These are phyloP conservation scores for Plasmodium vivax DNA, from an alignment of 169 alveolate genomes.

Conservation along the genomic window DNA sequence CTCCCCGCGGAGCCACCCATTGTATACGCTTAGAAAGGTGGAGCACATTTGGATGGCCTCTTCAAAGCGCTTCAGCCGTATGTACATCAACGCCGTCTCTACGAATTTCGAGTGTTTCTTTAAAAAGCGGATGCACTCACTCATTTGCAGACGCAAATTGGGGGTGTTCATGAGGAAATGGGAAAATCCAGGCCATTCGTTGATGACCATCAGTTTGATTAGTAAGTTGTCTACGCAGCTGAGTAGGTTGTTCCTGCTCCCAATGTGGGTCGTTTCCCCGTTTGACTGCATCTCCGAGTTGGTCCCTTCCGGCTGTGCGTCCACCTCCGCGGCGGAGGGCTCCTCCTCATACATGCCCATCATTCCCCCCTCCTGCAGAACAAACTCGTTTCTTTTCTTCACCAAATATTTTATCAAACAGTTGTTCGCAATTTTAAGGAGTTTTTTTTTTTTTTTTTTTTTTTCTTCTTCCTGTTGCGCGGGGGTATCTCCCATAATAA, in stretches of 20 bases:
- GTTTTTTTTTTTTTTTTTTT: constrained; percentile 1
- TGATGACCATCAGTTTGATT: constrained; percentile 11
- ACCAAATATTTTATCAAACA: constrained; percentile 27
- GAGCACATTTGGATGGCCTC: constrained; percentile 47
- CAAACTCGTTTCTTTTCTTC: not conserved
- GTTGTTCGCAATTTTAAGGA: constrained; percentile 6
- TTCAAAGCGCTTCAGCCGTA: constrained; percentile 26
- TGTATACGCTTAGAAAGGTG: constrained; percentile 14
- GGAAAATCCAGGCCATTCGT: not conserved
- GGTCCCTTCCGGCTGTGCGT: not conserved
- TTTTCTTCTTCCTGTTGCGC: not conserved
- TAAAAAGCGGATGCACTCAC: constrained; percentile 38
- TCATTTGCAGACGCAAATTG: not conserved
- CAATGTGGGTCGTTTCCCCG: not conserved
- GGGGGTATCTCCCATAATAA: not conserved
- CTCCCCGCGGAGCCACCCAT: not conserved
- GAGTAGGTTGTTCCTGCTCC: not conserved
- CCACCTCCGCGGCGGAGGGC: not conserved
- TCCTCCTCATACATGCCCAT: not conserved
- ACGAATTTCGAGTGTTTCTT: not conserved
- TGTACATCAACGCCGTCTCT: constrained; percentile 6
- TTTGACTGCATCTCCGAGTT: not conserved
- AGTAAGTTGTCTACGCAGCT: not conserved
- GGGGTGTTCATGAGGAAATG: constrained; percentile 14
- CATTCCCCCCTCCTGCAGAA: not conserved